These are phyloP conservation scores for Dendrothele bispora DNA, from an alignment of 768 basidiomycete genomes.

Conservation along the genomic window DNA sequence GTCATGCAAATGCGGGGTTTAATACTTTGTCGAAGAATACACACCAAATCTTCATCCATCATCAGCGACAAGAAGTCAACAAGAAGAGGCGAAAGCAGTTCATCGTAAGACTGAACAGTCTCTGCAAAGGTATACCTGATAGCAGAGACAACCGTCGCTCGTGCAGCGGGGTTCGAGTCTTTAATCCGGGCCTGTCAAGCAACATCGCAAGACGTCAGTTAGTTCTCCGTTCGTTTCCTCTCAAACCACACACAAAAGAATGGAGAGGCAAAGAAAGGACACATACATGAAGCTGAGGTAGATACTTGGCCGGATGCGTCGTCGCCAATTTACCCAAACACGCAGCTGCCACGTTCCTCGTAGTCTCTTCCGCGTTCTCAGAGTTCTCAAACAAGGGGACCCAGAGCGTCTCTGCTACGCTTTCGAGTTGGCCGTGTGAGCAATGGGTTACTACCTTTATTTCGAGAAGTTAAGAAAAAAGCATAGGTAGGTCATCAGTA, in stretches of 20 bases:
- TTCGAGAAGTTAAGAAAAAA: neutral
- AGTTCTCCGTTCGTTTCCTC: neutral
- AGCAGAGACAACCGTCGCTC: constrained; percentile 90
- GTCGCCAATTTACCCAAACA: constrained; percentile 95
- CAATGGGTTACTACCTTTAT: constrained; percentile 88
- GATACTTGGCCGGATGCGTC: constrained; percentile 85
- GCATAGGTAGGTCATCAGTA: neutral
- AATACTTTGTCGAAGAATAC: constrained; percentile 23
- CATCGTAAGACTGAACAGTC: constrained; percentile 82
- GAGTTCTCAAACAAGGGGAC: constrained; percentile 89
- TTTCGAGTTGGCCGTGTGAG: constrained; percentile 79
- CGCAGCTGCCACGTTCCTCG: constrained; percentile 92
- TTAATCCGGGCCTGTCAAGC: constrained; percentile 57
- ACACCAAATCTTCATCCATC: constrained; percentile 83
- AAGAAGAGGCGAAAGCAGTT: constrained; percentile 82
- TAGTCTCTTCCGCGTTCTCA: constrained; percentile 86
- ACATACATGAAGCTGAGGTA: constrained; percentile 88
- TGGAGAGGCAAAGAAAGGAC: neutral
- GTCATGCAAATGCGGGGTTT: too few relatives aligned
- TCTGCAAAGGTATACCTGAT: constrained; percentile 95
- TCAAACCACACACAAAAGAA: neutral
- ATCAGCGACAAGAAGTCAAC: constrained; percentile 91
- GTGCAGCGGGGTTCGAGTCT: constrained; percentile 66
- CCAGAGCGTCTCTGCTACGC: constrained; percentile 90
- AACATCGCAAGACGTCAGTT: neutral